phyloP scores from a whole-genome alignment of 2,329 filamentous ascomycete genomes.

The Aspergillus versicolor region DNA sequence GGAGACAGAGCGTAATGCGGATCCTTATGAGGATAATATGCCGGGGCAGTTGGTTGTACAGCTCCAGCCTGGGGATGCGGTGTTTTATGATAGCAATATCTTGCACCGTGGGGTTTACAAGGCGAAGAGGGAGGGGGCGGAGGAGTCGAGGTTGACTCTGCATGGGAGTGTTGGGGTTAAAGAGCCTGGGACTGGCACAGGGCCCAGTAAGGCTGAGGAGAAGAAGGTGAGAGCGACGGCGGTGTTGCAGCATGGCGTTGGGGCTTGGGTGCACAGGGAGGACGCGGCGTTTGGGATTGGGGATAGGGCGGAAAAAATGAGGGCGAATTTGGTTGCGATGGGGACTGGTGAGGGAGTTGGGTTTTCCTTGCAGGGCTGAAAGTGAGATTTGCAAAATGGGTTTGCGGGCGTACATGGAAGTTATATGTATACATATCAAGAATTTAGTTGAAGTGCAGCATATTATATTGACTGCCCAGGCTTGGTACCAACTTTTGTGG shows the following conservation, averaged over 20 bases:
- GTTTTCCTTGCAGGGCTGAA: conserved; percentile 43
- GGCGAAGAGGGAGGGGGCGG: conserved; percentile 35
- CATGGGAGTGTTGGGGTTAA: conserved; percentile 46
- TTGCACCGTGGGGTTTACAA: conserved; percentile 51
- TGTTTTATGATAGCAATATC: conserved; percentile 91
- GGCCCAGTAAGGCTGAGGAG: conserved; percentile 17
- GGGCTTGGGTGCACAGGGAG: conserved; percentile 43
- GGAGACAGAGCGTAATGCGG: conserved; percentile 64
- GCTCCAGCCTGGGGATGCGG: conserved; percentile 72
- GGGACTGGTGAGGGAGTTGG: conserved; percentile 46
- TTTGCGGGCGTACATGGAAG: background rate
- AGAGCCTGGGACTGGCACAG: conserved; percentile 12
- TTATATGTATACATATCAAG: background rate
- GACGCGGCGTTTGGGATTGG: conserved; percentile 42
- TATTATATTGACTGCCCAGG: background rate
- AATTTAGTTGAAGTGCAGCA: background rate
- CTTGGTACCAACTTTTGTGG: background rate
- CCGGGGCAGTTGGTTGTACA: conserved; percentile 65
- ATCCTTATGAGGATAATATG: conserved; percentile 61
- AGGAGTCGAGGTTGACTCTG: conserved; percentile 42
- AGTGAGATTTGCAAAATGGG: background rate
- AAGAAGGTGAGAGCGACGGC: conserved; percentile 43
- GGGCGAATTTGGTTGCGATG: conserved; percentile 46
- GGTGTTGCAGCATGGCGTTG: conserved; percentile 48
- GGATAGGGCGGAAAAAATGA: conserved; percentile 44